These are phyloP conservation scores for Ceratocystis alfenasii DNA, from an alignment of 2,329 filamentous ascomycete genomes.

Conservation along the genomic window DNA sequence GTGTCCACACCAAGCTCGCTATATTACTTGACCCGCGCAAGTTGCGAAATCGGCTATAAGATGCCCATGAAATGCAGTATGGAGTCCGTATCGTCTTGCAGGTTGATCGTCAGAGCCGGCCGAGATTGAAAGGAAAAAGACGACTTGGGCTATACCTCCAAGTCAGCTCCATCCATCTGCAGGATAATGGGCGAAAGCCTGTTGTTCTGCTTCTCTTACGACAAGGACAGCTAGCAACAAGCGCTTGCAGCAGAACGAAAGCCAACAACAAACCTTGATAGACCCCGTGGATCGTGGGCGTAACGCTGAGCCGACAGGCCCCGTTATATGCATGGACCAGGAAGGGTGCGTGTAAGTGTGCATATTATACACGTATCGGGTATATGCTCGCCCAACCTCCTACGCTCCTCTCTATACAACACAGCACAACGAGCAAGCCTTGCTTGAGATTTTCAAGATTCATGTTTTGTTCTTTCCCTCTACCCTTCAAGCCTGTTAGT, in stretches of 20 bases:
- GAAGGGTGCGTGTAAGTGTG: not conserved
- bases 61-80: not conserved
- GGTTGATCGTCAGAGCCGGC: not conserved
- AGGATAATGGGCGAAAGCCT: not conserved
- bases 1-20: not conserved
- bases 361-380: not conserved
- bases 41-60: not conserved
- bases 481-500: too few relatives aligned
- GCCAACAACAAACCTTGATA: not conserved
- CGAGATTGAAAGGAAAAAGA: not conserved
- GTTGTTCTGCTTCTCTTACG: too few relatives aligned
- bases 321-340: not conserved
- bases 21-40: not conserved
- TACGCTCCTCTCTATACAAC: not conserved
- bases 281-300: not conserved
- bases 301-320: not conserved
- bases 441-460: too few relatives aligned
- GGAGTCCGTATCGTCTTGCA: not conserved
- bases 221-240: not conserved
- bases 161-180: not conserved
- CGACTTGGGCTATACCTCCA: too few relatives aligned
- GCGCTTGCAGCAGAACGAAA: not conserved
- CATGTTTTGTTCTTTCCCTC: too few relatives aligned
- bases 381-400: constrained; percentile 3
- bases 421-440: too few relatives aligned